Evolutionary conservation across 2,329 filamentous ascomycete species (phyloP), one percentile per base, ranked within the genome.

Genomic region (Tolypocladium ophioglossoides): DNA sequence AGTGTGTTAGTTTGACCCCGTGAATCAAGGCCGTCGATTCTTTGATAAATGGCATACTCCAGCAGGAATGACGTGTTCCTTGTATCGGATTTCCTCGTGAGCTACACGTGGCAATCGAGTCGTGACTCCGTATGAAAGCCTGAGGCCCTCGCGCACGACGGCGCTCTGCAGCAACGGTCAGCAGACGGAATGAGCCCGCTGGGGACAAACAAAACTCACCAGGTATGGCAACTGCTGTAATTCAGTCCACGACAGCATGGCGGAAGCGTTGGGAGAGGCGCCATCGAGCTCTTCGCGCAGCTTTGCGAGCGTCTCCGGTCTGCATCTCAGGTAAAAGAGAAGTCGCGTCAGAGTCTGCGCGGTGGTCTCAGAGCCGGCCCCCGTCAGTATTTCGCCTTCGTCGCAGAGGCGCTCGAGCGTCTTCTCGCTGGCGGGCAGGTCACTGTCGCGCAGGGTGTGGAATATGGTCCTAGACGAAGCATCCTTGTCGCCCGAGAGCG

Each of bases 291-390:
- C 50, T 5, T 27, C 50, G 10, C 38, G 50, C 24, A 52, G 50
- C 50, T 4, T 44, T 24, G 12, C 16, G 9, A 49, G 20, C 8
- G 37, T 50, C 32, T 39, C 18, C 16, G 39, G 51, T 40, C 20
- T 37, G 4, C 38, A 34, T 16, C 34, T 22, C 10, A 51, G 49
- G 34, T 39, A 51, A 18, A 51, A 51, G 32, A 51, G 20, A 20
- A 52, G 24, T 11, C 47, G 46, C 20, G 52, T 41, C 14, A 54
- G 20, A 0, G 48, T 50, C 27, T 54, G n/a, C 10, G 61, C 57
- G 4, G 61, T 62, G 3, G 58, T 62, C 22, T 64, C 62, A 10
- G 58, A 62, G 30, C 62, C 62, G 9, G 61, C 62, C 16, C 61
- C 57, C n/a, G 55, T 58, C 18, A 60, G 46, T 22, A 59, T 55